Percentiles rank a stretch among this genome's conserved stretches.
Evolutionary conservation across 2,329 filamentous ascomycete genomes (phyloP).

Genomic region (Fusarium nematophilum): DNA sequence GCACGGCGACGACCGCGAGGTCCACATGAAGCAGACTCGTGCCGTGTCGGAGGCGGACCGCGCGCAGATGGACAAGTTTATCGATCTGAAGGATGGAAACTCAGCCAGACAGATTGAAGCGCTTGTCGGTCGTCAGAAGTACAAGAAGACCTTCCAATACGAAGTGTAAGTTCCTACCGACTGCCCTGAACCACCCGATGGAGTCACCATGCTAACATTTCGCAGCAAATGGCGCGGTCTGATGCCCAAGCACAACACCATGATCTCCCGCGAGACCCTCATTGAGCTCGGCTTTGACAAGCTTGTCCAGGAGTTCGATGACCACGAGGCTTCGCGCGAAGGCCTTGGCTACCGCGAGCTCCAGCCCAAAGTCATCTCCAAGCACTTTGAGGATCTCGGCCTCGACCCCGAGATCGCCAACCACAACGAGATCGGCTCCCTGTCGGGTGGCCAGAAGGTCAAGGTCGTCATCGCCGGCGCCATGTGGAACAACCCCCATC

Average conservation of each 20-base stretch:
- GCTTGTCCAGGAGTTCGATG: constrained; percentile 96
- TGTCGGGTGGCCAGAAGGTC: constrained; percentile 98
- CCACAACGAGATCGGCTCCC: constrained; percentile 96
- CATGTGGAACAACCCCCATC: constrained; percentile 99
- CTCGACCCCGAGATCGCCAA: constrained; percentile 98
- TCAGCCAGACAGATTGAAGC: constrained; percentile 83
- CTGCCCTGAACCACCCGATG: not conserved
- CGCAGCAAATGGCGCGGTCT: constrained; percentile 86
- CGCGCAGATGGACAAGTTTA: constrained; percentile 88
- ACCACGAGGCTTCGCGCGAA: constrained; percentile 98
- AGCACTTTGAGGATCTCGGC: constrained; percentile 98
- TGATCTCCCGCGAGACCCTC: constrained; percentile 93
- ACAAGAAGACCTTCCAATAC: constrained; percentile 99
- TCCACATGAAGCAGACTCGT: constrained; percentile 97
- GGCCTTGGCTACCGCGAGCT: constrained; percentile 96
- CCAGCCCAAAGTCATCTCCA: constrained; percentile 91
- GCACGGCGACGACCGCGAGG: constrained; percentile 96
- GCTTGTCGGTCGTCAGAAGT: constrained; percentile 96
- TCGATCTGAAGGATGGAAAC: constrained; percentile 87
- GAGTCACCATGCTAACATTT: constrained; percentile 42
- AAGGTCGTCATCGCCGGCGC: constrained; percentile 97
- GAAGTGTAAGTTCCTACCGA: constrained; percentile 81
- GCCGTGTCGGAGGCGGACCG: constrained; percentile 86
- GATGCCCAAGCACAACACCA: constrained; percentile 92
- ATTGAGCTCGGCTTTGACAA: constrained; percentile 89